Evolutionary conservation across 2,329 filamentous ascomycete genomes (phyloP).

Genomic region (Fusarium sp.): DNA sequence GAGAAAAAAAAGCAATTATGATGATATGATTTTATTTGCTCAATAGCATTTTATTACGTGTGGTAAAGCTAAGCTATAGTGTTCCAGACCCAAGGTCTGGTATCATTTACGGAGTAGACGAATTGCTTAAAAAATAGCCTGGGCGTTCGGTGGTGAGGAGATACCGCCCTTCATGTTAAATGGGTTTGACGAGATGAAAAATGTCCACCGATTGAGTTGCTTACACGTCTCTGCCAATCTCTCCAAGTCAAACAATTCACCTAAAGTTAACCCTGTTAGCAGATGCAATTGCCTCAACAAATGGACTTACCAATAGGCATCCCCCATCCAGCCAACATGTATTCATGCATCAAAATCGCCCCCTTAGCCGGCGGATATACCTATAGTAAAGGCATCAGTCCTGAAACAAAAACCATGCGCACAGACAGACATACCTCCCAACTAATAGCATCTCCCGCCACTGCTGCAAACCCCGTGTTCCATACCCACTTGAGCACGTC

Average conservation of each 20-base stretch:
- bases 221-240: slow-evolving; percentile 63
- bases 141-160: slow-evolving; percentile 32
- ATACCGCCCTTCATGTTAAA: slow-evolving; percentile 53
- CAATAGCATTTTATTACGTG: background rate
- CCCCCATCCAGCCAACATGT: slow-evolving; percentile 63
- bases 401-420: background rate
- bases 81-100: no score
- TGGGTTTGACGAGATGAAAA: slow-evolving; percentile 64
- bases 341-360: slow-evolving; percentile 56
- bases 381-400: background rate
- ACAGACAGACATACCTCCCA: slow-evolving; percentile 61
- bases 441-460: slow-evolving; percentile 67
- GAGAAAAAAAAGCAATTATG: background rate
- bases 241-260: slow-evolving; percentile 55
- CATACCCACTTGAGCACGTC: slow-evolving; percentile 69
- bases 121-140: slow-evolving; percentile 28
- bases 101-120: background rate
- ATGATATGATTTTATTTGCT: background rate
- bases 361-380: slow-evolving; percentile 43
- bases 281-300: fast-evolving
- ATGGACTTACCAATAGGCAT: slow-evolving; percentile 50
- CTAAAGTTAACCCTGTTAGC: slow-evolving; percentile 37
- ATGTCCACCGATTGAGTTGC: slow-evolving; percentile 61
- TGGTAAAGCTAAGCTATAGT: background rate
- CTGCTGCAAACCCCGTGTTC: slow-evolving; percentile 68